Conservation (phyloP, 805 yeast genomes). For the Yarrowia porcina region DNA sequence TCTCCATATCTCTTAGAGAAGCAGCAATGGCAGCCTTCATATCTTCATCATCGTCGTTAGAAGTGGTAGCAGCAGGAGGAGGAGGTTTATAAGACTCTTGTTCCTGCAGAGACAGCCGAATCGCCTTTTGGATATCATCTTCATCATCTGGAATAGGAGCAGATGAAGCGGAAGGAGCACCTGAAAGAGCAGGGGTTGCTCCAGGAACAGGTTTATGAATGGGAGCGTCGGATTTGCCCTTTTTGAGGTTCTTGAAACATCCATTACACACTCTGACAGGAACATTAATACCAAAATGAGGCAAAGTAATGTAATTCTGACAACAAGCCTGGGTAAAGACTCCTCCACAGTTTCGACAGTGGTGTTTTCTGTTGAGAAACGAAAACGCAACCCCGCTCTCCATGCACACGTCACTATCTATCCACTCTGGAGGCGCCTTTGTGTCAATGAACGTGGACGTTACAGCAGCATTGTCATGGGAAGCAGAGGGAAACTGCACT, state of each 20-base stretch:
- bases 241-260: constrained; percentile 60
- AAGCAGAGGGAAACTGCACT: constrained; percentile 58
- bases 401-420: constrained; percentile 94
- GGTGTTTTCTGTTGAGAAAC: constrained; percentile 86
- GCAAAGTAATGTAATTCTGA: constrained; percentile 64
- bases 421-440: constrained; percentile 96
- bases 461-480: constrained; percentile 34
- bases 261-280: constrained; percentile 94
- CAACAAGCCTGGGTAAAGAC: constrained; percentile 86
- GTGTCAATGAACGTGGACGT: constrained; percentile 67
- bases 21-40: constrained; percentile 94
- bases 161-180: neutral
- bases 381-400: constrained; percentile 78
- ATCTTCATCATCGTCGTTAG: constrained; percentile 76
- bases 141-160: constrained; percentile 44
- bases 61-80: constrained; percentile 35
- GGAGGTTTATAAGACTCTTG: constrained; percentile 29
- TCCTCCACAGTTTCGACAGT: constrained; percentile 96
- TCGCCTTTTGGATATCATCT: constrained; percentile 72
- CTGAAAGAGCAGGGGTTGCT: neutral
- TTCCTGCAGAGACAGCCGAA: constrained; percentile 73
- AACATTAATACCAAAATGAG: constrained; percentile 78
- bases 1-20: constrained; percentile 70
- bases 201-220: neutral
- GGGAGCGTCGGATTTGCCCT: constrained; percentile 33